Evolutionary conservation across 1,284 basidiomycete genomes (phyloP).

Genomic region (Pseudozyma thailandica): DNA sequence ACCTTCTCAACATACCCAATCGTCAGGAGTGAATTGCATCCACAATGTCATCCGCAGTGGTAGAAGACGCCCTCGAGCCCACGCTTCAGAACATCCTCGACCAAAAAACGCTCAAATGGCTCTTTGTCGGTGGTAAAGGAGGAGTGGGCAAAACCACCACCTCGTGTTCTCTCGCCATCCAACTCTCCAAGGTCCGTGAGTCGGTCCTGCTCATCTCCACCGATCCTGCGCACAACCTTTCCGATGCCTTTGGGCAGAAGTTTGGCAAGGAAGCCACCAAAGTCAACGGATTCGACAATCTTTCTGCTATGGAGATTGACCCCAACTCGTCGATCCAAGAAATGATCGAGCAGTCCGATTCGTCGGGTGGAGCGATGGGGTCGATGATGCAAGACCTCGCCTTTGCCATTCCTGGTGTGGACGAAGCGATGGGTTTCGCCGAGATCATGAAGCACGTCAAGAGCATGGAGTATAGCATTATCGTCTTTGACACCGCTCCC

Average conservation of each 20-base stretch:
- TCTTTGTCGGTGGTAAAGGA: slow-evolving; percentile 68
- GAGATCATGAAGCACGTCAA: slow-evolving; percentile 99
- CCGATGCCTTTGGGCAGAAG: slow-evolving; percentile 98
- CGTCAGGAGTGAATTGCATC: neutral
- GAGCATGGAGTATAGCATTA: slow-evolving; percentile 99
- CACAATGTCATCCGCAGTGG: slow-evolving; percentile 39
- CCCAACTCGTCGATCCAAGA: slow-evolving; percentile 96
- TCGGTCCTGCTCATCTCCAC: slow-evolving; percentile 75
- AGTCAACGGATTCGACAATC: slow-evolving; percentile 96
- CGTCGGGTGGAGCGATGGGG: slow-evolving; percentile 85
- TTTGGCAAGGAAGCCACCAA: slow-evolving; percentile 99
- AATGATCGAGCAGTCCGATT: slow-evolving; percentile 97
- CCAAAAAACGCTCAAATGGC: slow-evolving; percentile 67
- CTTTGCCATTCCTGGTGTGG: slow-evolving; percentile 98
- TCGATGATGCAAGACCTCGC: slow-evolving; percentile 99
- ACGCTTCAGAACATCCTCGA: slow-evolving; percentile 66
- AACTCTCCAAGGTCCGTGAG: slow-evolving; percentile 63
- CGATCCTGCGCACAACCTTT: slow-evolving; percentile 98
- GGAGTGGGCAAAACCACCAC: slow-evolving; percentile 68
- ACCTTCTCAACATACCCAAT: neutral
- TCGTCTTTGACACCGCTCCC: slow-evolving; percentile 98
- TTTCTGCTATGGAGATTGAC: slow-evolving; percentile 99
- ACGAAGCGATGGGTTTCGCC: slow-evolving; percentile 99
- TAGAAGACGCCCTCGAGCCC: slow-evolving; percentile 57
- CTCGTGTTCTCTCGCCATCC: slow-evolving; percentile 65